phyloP scores from a whole-genome alignment of 495 filamentous ascomycete genomes.

The Aspergillus diversus region DNA sequence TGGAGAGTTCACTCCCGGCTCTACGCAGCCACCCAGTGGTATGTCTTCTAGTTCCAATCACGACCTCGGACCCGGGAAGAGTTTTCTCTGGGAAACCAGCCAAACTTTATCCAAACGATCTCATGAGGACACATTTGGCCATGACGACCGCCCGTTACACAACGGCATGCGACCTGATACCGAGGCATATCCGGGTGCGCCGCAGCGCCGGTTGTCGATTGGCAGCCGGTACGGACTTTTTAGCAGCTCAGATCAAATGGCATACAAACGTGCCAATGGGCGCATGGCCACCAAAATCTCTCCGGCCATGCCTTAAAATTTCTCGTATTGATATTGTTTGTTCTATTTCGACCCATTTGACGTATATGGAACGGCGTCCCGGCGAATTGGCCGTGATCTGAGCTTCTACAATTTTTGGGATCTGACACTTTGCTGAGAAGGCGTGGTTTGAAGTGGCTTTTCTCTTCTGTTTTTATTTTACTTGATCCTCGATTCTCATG shows the following conservation, averaged over 20 bases:
- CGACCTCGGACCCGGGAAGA: conserved; percentile 33
- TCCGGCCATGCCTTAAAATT: conserved; percentile 26
- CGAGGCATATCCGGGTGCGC: conserved; percentile 32
- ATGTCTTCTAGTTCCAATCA: conserved; percentile 30
- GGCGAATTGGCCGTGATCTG: conserved; percentile 17
- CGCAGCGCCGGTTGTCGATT: conserved; percentile 34
- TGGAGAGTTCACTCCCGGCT: conserved; percentile 29
- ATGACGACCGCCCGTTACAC: conserved; percentile 47
- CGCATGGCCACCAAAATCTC: conserved; percentile 39
- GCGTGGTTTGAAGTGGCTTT: background rate
- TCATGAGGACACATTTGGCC: conserved; percentile 48
- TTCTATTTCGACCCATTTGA: conserved; percentile 11
- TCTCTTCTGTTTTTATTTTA: conserved; percentile 4
- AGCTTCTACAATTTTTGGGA: background rate
- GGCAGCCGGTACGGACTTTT: conserved; percentile 36
- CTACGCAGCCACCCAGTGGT: conserved; percentile 31
- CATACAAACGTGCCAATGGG: conserved; percentile 56
- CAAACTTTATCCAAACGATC: conserved; percentile 38
- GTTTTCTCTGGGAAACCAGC: conserved; percentile 40
- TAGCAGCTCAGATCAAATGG: conserved; percentile 45
- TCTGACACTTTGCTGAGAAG: background rate
- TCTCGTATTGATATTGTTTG: background rate
- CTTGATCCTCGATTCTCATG: conserved; percentile 8
- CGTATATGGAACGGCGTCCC: conserved; percentile 24
- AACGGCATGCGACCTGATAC: conserved; percentile 56